These are phyloP conservation scores for Vitis rupestris DNA, from an alignment of 164 flowering plant species.

Conservation along the genomic window DNA sequence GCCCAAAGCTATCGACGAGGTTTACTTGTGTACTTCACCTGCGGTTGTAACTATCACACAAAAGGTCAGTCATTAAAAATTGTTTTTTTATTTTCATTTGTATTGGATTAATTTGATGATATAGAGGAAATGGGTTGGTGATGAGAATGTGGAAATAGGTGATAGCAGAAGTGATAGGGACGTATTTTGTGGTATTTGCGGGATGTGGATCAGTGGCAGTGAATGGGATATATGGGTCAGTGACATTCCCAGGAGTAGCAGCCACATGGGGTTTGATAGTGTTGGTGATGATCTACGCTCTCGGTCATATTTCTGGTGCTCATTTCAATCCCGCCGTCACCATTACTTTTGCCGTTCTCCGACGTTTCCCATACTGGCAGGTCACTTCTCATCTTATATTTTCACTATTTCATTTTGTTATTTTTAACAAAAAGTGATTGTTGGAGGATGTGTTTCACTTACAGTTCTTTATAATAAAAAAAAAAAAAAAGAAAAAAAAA, in stretches of 20 bases:
- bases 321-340: slow-evolving; percentile 62
- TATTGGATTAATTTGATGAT: not conserved
- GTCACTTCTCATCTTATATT: slow-evolving; percentile 8
- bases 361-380: slow-evolving; percentile 27
- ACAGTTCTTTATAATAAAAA: too few relatives aligned
- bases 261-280: slow-evolving; percentile 53
- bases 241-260: slow-evolving; percentile 46
- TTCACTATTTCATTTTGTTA: too few relatives aligned
- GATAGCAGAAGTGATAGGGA: slow-evolving; percentile 48
- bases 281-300: slow-evolving; percentile 45
- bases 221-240: slow-evolving; percentile 28
- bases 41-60: slow-evolving; percentile 8
- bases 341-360: slow-evolving; percentile 31
- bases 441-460: too few relatives aligned
- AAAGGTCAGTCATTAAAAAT: slow-evolving; percentile 13
- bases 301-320: slow-evolving; percentile 55
- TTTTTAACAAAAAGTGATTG: not conserved
- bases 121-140: too few relatives aligned
- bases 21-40: slow-evolving; percentile 6
- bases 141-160: slow-evolving; percentile 13
- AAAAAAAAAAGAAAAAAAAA: too few relatives aligned
- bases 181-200: slow-evolving; percentile 42
- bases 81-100: not conserved
- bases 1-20: not conserved
- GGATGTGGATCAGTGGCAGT: slow-evolving; percentile 49